Percentiles rank a stretch among this genome's conserved stretches.
Conservation (phyloP, 2,329 filamentous ascomycete species). For the Whalleya microplaca region DNA sequence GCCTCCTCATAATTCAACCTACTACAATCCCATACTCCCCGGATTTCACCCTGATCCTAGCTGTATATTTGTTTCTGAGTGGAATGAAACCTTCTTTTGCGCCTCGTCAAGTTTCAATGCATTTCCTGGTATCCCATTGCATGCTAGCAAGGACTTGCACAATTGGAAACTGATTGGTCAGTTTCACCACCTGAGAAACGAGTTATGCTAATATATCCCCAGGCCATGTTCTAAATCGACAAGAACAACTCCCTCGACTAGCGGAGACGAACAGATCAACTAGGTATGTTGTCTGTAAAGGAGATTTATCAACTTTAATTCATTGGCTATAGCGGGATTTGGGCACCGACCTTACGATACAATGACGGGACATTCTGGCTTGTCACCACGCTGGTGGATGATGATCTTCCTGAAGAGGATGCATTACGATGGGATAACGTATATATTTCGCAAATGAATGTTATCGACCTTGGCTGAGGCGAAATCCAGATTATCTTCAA, state of each 20-base stretch:
- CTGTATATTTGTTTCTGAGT: slow-evolving; percentile 44
- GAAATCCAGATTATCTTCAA: slow-evolving; percentile 47
- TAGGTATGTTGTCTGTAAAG: slow-evolving; percentile 14
- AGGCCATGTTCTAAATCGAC: slow-evolving; percentile 36
- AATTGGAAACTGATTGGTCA: slow-evolving; percentile 42
- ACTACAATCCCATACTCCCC: slow-evolving; percentile 48
- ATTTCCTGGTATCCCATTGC: slow-evolving; percentile 49
- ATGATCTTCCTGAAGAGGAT: slow-evolving; percentile 36
- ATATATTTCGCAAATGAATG: neutral
- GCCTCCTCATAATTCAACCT: slow-evolving; percentile 31
- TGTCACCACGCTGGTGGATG: slow-evolving; percentile 46
- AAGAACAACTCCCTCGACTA: slow-evolving; percentile 33
- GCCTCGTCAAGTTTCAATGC: slow-evolving; percentile 49
- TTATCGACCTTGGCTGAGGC: neutral
- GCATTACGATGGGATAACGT: slow-evolving; percentile 42
- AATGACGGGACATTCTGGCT: slow-evolving; percentile 49
- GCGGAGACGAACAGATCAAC: slow-evolving; percentile 36
- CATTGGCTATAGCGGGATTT: slow-evolving; percentile 43
- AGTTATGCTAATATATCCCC: neutral
- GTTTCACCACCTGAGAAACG: neutral
- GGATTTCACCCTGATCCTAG: slow-evolving; percentile 51
- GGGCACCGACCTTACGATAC: slow-evolving; percentile 51
- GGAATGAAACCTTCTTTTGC: slow-evolving; percentile 47
- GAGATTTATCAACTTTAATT: slow-evolving; percentile 3
- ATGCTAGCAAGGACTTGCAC: slow-evolving; percentile 47